Percentiles rank a stretch among this genome's conserved stretches.
Conservation (phyloP, 352 stramenopile genomes). For the Pythium rishiriense region DNA sequence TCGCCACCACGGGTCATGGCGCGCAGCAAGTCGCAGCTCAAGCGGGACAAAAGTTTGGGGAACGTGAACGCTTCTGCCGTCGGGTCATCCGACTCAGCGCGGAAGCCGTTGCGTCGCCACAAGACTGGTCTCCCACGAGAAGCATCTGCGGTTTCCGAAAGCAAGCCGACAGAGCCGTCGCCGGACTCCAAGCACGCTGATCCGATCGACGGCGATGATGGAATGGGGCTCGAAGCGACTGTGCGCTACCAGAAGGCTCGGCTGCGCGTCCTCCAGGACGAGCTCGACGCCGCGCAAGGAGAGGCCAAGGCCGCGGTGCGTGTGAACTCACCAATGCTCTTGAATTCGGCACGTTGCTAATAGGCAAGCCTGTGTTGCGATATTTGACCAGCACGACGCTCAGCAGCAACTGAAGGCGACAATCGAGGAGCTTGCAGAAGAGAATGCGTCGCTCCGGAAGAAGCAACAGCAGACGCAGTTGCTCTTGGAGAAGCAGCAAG, state of each 20-base stretch:
- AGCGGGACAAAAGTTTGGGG: slow-evolving; percentile 8
- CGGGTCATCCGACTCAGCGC: not conserved
- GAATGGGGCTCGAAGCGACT: slow-evolving; percentile 57
- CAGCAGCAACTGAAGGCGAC: slow-evolving; percentile 38
- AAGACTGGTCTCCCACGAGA: slow-evolving; percentile 1
- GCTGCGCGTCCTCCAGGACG: slow-evolving; percentile 69
- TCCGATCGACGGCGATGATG: slow-evolving; percentile 26
- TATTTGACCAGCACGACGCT: slow-evolving; percentile 36
- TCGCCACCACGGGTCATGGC: not conserved
- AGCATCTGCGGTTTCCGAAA: not conserved
- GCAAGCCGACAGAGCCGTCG: not conserved
- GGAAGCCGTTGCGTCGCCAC: slow-evolving; percentile 13
- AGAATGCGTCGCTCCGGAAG: slow-evolving; percentile 51
- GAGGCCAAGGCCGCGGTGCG: slow-evolving; percentile 53
- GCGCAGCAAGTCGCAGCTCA: slow-evolving; percentile 6
- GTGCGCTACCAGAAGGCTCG: slow-evolving; percentile 76
- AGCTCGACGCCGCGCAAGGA: slow-evolving; percentile 43
- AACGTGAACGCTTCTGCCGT: not conserved
- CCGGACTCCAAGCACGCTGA: slow-evolving; percentile 1
- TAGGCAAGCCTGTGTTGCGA: not conserved
- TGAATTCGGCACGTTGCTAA: not conserved
- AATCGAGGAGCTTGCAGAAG: slow-evolving; percentile 47
- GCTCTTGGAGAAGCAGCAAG: slow-evolving; percentile 76
- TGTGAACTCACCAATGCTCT: not conserved
- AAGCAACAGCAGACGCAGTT: slow-evolving; percentile 67